These are phyloP conservation scores for Coemansia sp. DNA, from an alignment of 192 early-diverging fungal species.

Conservation along the genomic window DNA sequence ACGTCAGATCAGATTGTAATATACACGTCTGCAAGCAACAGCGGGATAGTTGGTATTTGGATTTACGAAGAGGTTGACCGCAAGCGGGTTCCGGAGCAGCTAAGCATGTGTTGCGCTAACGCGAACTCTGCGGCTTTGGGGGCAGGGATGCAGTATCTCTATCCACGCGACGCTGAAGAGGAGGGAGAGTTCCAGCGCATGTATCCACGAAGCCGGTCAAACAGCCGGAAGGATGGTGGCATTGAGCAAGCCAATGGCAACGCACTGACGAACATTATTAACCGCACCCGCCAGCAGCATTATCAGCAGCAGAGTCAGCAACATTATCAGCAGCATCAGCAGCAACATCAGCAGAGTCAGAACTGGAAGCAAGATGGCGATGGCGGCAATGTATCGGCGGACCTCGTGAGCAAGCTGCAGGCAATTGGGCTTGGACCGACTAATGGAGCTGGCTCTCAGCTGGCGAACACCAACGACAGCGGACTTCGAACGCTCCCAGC, in stretches of 20 bases:
- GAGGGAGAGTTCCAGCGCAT: slow-evolving; percentile 38
- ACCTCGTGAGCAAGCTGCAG: slow-evolving; percentile 46
- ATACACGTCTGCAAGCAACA: slow-evolving; percentile 56
- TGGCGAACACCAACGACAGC: slow-evolving; percentile 3
- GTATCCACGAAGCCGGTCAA: slow-evolving; percentile 51
- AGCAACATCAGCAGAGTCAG: slow-evolving; percentile 8
- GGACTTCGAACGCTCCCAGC: slow-evolving; percentile 15
- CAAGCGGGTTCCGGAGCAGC: slow-evolving; percentile 37
- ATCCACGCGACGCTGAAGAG: slow-evolving; percentile 40
- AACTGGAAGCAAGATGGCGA: neutral
- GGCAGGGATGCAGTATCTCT: slow-evolving; percentile 33
- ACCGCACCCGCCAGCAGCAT: slow-evolving; percentile 33
- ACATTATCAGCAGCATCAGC: neutral
- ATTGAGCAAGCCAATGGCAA: slow-evolving; percentile 4
- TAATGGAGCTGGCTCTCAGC: slow-evolving; percentile 1
- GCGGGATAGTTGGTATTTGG: slow-evolving; percentile 44
- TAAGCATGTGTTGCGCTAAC: slow-evolving; percentile 38
- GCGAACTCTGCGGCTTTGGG: slow-evolving; percentile 24
- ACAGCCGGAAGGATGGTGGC: slow-evolving; percentile 33
- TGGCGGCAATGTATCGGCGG: neutral
- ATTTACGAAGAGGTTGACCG: slow-evolving; percentile 52
- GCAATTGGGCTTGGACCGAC: slow-evolving; percentile 38
- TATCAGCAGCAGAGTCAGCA: slow-evolving; percentile 23
- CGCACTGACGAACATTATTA: slow-evolving; percentile 25
- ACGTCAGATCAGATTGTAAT: slow-evolving; percentile 84